These are phyloP conservation scores for Skeletonema grethae DNA, from an alignment of 108 stramenopile species.

Conservation along the genomic window DNA sequence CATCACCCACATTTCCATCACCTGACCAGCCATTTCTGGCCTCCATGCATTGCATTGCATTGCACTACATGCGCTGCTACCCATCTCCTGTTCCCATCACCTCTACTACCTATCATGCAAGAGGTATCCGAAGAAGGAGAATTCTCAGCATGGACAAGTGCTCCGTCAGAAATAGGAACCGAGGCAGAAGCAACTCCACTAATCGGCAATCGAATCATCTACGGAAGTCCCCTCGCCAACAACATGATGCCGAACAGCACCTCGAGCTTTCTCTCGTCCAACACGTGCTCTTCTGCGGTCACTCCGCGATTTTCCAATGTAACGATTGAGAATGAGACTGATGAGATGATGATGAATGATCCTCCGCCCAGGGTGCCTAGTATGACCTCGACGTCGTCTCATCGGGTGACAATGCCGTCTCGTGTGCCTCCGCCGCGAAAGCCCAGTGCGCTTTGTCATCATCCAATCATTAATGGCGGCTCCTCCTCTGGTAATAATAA, in stretches of 20 bases:
- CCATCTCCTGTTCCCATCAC: too few relatives aligned
- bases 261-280: not conserved
- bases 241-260: not conserved
- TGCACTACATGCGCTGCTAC: too few relatives aligned
- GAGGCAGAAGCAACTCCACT: not conserved
- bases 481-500: not conserved
- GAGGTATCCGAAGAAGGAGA: too few relatives aligned
- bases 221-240: not conserved
- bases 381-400: not conserved
- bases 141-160: not conserved
- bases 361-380: not conserved
- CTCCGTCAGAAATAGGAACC: not conserved
- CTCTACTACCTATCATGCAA: too few relatives aligned
- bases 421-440: not conserved
- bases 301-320: conserved; percentile 3
- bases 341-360: not conserved
- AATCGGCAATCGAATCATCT: not conserved
- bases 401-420: not conserved
- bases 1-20: too few relatives aligned
- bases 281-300: not conserved
- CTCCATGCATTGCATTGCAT: too few relatives aligned
- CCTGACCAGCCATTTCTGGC: too few relatives aligned
- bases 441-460: not conserved
- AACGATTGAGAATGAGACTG: not conserved
- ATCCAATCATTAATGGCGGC: not conserved